Evolutionary conservation across 352 stramenopile genomes (phyloP).

Genomic region (Globisporangium iwayamae): DNA sequence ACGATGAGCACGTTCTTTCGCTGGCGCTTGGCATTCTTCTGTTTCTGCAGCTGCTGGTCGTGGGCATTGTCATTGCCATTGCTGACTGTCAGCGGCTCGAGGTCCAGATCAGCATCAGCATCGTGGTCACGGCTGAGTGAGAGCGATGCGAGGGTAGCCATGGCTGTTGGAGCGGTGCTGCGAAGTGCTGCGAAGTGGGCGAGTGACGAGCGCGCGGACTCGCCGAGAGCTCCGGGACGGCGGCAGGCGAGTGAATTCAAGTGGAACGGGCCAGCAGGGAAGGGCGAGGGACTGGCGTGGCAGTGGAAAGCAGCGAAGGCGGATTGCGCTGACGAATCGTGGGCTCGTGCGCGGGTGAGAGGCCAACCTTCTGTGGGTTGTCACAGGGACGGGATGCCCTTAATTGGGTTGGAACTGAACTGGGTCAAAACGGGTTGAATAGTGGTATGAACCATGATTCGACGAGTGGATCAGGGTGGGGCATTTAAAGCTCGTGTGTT

Average conservation of each 20-base stretch:
- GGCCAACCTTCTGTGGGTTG: background rate
- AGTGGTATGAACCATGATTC: background rate
- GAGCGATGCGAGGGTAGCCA: conserved; percentile 6
- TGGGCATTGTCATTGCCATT: background rate
- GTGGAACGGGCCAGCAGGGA: background rate
- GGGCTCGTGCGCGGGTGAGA: background rate
- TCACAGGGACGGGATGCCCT: background rate
- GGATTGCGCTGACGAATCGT: background rate
- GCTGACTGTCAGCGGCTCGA: background rate
- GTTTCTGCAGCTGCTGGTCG: background rate
- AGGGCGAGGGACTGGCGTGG: background rate
- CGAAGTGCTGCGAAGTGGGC: no score
- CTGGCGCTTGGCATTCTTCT: background rate
- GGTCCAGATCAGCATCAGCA: background rate
- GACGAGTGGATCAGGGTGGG: background rate
- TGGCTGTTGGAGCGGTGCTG: background rate
- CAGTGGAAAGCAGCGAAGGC: background rate
- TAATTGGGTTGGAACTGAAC: background rate
- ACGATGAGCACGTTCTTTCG: conserved; percentile 14
- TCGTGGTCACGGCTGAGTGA: background rate
- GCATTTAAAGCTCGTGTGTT: background rate
- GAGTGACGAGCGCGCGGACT: no score
- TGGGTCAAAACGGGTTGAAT: background rate
- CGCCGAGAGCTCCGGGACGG: background rate
- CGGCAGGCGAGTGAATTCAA: background rate